Evolutionary conservation across 1,139 yeast species (phyloP).

Genomic region (Geotrichum phurueaensis): DNA sequence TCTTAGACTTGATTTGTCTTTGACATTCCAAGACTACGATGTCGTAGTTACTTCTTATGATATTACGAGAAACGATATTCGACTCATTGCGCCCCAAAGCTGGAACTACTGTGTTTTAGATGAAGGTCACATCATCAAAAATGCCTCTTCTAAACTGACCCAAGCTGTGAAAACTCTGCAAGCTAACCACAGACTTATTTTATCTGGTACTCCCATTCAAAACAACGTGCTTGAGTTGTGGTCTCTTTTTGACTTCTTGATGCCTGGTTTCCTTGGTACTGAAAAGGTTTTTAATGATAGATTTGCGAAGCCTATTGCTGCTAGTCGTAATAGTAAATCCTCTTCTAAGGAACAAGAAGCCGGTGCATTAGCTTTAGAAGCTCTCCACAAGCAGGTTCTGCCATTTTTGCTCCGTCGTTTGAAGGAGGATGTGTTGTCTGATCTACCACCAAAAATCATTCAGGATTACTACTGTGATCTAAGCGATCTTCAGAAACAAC

Average conservation of each 20-base stretch:
- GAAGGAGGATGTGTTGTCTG: conserved; percentile 93
- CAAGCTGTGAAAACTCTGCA: conserved; percentile 75
- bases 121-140: conserved; percentile 96
- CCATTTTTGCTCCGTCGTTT: conserved; percentile 95
- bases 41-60: conserved; percentile 93
- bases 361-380: conserved; percentile 92
- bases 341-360: conserved; percentile 95
- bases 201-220: conserved; percentile 97
- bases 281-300: conserved; percentile 92
- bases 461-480: conserved; percentile 97
- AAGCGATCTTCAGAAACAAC: conserved; percentile 79
- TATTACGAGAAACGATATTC: conserved; percentile 88
- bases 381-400: conserved; percentile 89
- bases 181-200: conserved; percentile 83
- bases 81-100: conserved; percentile 51
- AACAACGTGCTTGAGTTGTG: conserved; percentile 93
- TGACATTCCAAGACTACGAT: conserved; percentile 55
- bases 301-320: conserved; percentile 95
- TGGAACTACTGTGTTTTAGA: conserved; percentile 94
- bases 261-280: conserved; percentile 98
- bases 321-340: conserved; percentile 83
- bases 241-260: conserved; percentile 94
- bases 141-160: conserved; percentile 80
- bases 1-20: conserved; percentile 54
- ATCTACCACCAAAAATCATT: conserved; percentile 94